Evolutionary conservation across 108 stramenopile genomes (phyloP), one percentile per base, ranked within the genome.

Genomic region (Fragilaria crotonensis): DNA sequence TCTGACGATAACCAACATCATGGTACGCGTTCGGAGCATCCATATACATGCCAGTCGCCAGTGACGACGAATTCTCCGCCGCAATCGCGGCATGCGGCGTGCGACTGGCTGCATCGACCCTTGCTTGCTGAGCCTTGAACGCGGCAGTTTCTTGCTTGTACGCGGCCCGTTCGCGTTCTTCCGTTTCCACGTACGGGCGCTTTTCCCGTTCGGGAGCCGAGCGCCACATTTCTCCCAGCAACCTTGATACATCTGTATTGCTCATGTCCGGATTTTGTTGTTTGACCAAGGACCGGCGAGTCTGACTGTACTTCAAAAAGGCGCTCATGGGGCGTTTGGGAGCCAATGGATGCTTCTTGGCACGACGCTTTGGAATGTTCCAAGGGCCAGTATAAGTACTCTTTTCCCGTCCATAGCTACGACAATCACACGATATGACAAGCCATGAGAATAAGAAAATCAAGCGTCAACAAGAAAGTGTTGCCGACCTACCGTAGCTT

Each of bases 171-270:
- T 74, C 72, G n/a, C 65, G 30, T 46, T 70, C 29, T 48, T 84
- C 82, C 44, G 68, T 57, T 60, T 84, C 75, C 0, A 73, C 58
- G 51, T 77, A 84, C 3, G 78, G 78, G 17, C 59, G 54, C 28
- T 60, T 59, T 33, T 84, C 82, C 21, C 64, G 49, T 17, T 52
- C 44, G 52, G 45, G 66, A 19, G 74, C 77, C 54, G 74, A 79
- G n/a, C 78, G 59, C 82, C 82, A 84, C 69, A 84, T 79, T 55
- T 78, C 81, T 31, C 81, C 81, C 26, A 82, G 67, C 3, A 82
- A 52, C 23, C 74, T 48, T 1, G 71, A 73, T 29, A 82, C 77
- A 63, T 82, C 81, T 9, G 81, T 82, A 59, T 82, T 82, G 53
- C 72, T 54, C 68, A 78, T 66, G 28, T 78, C 75, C 0, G 81